Percentiles rank a stretch among this genome's conserved stretches.
These are phyloP conservation scores for Stentor coeruleus DNA, from an alignment of 73 alveolate genomes.

Conservation along the genomic window DNA sequence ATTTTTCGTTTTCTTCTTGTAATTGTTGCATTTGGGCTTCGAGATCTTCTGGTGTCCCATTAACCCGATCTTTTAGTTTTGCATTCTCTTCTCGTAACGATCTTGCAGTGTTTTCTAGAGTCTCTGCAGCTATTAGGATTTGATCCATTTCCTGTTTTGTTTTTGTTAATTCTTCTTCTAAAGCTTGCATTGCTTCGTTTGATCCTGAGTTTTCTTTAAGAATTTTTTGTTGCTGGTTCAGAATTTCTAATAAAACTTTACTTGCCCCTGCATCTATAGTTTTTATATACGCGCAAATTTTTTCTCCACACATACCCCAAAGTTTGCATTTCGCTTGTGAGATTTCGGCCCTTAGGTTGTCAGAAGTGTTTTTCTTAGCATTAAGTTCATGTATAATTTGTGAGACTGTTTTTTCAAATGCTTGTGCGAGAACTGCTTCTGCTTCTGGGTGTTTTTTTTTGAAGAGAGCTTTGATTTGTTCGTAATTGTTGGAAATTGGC, in stretches of 20 bases:
- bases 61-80: slow-evolving; percentile 32
- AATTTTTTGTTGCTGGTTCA: slow-evolving; percentile 8
- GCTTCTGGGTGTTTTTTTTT: slow-evolving; percentile 48
- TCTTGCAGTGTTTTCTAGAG: not conserved
- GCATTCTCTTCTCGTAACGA: slow-evolving; percentile 24
- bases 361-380: slow-evolving; percentile 18
- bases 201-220: slow-evolving; percentile 7
- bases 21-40: slow-evolving; percentile 32
- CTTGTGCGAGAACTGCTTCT: slow-evolving; percentile 51
- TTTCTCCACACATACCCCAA: slow-evolving; percentile 33
- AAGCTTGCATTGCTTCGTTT: not conserved
- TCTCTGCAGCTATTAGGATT: slow-evolving; percentile 16
- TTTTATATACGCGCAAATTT: slow-evolving; percentile 34
- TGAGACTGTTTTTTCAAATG: slow-evolving; percentile 28
- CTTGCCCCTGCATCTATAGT: slow-evolving; percentile 28
- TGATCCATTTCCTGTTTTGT: not conserved
- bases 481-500: slow-evolving; percentile 31
- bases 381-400: slow-evolving; percentile 34
- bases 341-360: slow-evolving; percentile 21
- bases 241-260: slow-evolving; percentile 25
- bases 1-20: slow-evolving; percentile 47
- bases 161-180: not conserved
- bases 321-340: slow-evolving; percentile 38
- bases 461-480: slow-evolving; percentile 34
- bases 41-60: slow-evolving; percentile 12